Evolutionary conservation across 2,329 filamentous ascomycete genomes (phyloP), one percentile per base, ranked within the genome.

Genomic region (Tolypocladium capitatum): DNA sequence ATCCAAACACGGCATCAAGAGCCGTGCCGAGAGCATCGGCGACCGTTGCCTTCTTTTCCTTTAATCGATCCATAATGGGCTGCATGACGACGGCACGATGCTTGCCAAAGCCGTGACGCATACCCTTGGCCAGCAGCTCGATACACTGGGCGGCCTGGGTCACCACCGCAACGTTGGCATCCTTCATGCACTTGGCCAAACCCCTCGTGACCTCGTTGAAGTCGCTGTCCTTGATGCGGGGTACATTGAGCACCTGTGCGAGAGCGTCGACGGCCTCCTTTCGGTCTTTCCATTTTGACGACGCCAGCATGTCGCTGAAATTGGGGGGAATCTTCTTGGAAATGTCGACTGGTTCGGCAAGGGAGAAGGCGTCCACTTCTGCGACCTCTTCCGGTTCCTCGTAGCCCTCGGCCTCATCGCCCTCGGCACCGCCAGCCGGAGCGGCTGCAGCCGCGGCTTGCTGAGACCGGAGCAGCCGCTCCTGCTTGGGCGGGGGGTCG

Each of bases 171-270:
- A 98, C 84, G 61, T 98, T 98, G 57, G 94, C 92, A 57, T 98
- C 94, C 66, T 98, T 98, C 92, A 98, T 98, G 57, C 81, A 88
- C 67, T 97, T 98, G 41, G 92, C 91, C 47, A 97, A 74, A 4
- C 80, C 83, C 51, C 86, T 78, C 48, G 86, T 80, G 55, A 97
- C 76, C 58, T 97, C 91, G 62, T 83, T 80, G 60, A 89, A 97
- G 47, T 87, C 84, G 7, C 81, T 86, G 56, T 97, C 91, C 64
- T 95, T 94, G 64, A 98, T 95, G 52, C 84, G 79, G 14, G 91
- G 89, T 36, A 94, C 83, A 57, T 94, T 94, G 48, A 94, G 67
- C 3, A 80, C 75, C 14, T 78, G 77, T 56, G 83, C 84, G 0
- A 96, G 74, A 10, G 80, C 87, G 51, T 98, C 92, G 3, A 97